These are phyloP conservation scores for Botrytis fragariae DNA, from an alignment of 2,329 filamentous ascomycete genomes.

Conservation along the genomic window DNA sequence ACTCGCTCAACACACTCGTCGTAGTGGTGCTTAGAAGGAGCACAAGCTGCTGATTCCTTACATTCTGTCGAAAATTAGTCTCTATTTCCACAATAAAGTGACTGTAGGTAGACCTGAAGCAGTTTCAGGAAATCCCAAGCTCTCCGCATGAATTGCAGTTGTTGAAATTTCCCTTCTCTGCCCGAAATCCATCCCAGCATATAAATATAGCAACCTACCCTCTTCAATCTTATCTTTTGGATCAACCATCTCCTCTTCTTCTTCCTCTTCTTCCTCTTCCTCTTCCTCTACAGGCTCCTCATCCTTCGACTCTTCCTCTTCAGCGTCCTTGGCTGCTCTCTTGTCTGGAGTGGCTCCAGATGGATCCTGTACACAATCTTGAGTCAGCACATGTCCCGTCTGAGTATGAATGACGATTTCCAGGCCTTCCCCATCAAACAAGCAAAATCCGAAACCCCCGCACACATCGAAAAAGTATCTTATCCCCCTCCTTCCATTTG, in stretches of 20 bases:
- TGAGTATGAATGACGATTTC: neutral
- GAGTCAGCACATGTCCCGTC: neutral
- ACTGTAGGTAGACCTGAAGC: neutral
- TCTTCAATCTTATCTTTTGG: constrained; percentile 86
- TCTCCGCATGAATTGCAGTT: neutral
- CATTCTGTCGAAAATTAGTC: constrained; percentile 63
- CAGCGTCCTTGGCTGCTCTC: constrained; percentile 41
- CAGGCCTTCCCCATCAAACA: neutral
- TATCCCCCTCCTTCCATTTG: neutral
- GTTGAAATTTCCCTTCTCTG: neutral
- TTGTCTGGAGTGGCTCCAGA: constrained; percentile 24
- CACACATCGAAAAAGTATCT: neutral
- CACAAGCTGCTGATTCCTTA: constrained; percentile 80
- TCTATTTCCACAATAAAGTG: constrained; percentile 1
- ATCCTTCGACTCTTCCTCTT: constrained; percentile 39
- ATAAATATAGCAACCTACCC: constrained; percentile 61
- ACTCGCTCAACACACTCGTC: constrained; percentile 98
- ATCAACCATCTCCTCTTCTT: constrained; percentile 75
- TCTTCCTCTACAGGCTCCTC: constrained; percentile 47
- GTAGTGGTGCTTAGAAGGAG: constrained; percentile 92
- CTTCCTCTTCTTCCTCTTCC: constrained; percentile 50
- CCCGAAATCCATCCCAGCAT: too few species aligned
- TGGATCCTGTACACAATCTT: constrained; percentile 24
- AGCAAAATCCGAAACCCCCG: constrained; percentile 3
- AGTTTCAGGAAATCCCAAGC: neutral